Evolutionary conservation across 1,284 basidiomycete species (phyloP), one percentile per base, ranked within the genome.

Genomic region (Ganoderma sinense): DNA sequence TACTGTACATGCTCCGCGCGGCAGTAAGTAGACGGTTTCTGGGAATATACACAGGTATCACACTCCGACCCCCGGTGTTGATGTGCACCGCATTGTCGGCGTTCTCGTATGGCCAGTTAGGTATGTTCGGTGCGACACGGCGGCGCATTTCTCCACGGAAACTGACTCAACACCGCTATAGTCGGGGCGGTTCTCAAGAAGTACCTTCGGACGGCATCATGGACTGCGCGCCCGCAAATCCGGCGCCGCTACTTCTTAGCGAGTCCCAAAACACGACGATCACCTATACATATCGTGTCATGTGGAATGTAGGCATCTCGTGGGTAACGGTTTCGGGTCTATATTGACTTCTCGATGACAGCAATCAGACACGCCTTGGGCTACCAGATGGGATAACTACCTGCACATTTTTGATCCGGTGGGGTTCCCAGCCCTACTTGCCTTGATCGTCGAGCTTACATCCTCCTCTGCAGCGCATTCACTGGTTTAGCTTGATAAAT

Each of bases 381-480:
- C 96, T 7, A 97, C 96, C 0, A 88, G 97, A 65, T 99, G 97
- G 97, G 97, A 99, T 79, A 94, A 94, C 76, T 99, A 99, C 79
- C 86, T 97, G 16, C 91, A 93, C 73, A 91, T 94, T 65, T 91
- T 93, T 74, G 91, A 94, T 75, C 92, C 91, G 45, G 78, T 80
- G 41, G 67, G 79, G 39, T 43, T 48, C 33, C 36, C 7, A 2
- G 36, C 40, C 29, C 40, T 56, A 33, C 23, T 36, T 40, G n/a
- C 58, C 41, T 26, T 58, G 40, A 51, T n/a, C 23, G 40, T n/a
- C 26, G 48, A 61, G 31, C 31, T 45, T 10, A 41, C 75, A 69
- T 62, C 74, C 74, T 29, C 20, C 68, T 40, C 69, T 70, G 31
- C 71, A 81, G 74, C 88, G 88, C 65, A 94, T 94, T 66, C 95